Conservation (phyloP, 768 basidiomycete species). For the Leccinum truebloodii region DNA sequence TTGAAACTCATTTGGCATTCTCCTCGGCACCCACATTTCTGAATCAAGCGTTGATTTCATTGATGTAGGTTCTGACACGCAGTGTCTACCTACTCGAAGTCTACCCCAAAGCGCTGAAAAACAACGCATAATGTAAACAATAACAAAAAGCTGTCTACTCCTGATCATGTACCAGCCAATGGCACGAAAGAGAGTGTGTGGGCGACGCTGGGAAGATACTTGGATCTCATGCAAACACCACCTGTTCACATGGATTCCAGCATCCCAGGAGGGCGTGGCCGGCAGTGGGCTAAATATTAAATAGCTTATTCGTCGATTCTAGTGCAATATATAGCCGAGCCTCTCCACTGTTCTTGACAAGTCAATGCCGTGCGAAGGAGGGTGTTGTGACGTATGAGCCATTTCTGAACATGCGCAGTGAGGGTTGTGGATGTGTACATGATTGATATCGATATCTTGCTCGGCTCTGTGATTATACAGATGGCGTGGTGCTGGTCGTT, state of each 20-base stretch:
- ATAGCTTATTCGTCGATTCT: conserved; percentile 20
- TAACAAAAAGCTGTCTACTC: conserved; percentile 22
- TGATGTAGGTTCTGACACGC: conserved; percentile 1
- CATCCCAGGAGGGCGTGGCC: conserved; percentile 13
- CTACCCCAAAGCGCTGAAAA: conserved; percentile 6
- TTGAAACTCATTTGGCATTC: not conserved
- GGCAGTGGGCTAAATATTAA: conserved; percentile 22
- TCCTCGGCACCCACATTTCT: not conserved
- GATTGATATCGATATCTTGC: conserved; percentile 9
- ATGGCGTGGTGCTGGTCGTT: conserved; percentile 20
- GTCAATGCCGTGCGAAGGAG: conserved; percentile 12
- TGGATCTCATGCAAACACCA: conserved; percentile 19
- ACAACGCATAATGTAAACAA: conserved; percentile 26
- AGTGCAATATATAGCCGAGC: conserved; percentile 26
- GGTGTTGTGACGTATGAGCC: conserved; percentile 7
- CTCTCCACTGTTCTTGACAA: conserved; percentile 20
- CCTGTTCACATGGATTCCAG: conserved; percentile 14
- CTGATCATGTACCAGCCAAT: conserved; percentile 15
- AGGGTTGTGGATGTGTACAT: conserved; percentile 5
- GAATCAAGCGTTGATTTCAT: not conserved
- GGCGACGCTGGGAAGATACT: conserved; percentile 8
- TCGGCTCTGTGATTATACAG: conserved; percentile 18
- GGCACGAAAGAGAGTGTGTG: conserved; percentile 5
- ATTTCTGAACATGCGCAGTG: conserved; percentile 13
- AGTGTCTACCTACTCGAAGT: conserved; percentile 6